These are phyloP conservation scores for Dissophora ornata DNA, from an alignment of 192 early-diverging fungal genomes.

Conservation along the genomic window DNA sequence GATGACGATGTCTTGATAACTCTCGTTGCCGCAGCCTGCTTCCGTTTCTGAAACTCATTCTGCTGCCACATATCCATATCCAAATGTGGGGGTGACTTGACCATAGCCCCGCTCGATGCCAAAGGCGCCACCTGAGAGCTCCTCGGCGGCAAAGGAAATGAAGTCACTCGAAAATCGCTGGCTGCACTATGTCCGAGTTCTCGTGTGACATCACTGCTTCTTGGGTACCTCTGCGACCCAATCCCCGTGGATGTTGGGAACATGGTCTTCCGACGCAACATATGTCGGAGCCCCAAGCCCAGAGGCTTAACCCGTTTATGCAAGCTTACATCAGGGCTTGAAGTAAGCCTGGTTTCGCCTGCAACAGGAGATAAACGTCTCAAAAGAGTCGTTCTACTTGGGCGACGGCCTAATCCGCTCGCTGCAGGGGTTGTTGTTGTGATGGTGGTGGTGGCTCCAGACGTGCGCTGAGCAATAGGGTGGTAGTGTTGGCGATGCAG, in stretches of 20 bases:
- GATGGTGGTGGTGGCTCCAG: too few species aligned
- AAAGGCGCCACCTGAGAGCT: not conserved
- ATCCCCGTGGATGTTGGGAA: not conserved
- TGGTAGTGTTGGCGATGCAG: conserved; percentile 12
- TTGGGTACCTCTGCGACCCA: conserved; percentile 1
- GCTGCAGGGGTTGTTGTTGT: not conserved
- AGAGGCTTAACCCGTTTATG: conserved; percentile 40
- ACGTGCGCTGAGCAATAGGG: not conserved
- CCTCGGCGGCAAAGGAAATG: not conserved
- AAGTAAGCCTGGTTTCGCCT: not conserved
- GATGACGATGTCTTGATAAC: too few species aligned
- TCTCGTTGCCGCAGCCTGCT: not conserved
- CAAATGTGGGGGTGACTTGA: not conserved
- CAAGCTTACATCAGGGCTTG: conserved; percentile 19
- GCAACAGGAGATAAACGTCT: too few species aligned
- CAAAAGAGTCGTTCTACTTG: conserved; percentile 5
- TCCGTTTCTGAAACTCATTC: conserved; percentile 1
- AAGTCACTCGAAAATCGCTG: not conserved
- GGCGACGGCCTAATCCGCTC: conserved; percentile 1
- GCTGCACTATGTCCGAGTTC: not conserved
- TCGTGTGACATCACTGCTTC: not conserved
- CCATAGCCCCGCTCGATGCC: not conserved
- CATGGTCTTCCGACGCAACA: conserved; percentile 41
- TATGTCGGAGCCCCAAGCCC: conserved; percentile 37
- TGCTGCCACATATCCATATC: conserved; percentile 4